Evolutionary conservation across 164 flowering plant genomes (phyloP), one percentile per base, ranked within the genome.

Genomic region (Stephania cephalantha): DNA sequence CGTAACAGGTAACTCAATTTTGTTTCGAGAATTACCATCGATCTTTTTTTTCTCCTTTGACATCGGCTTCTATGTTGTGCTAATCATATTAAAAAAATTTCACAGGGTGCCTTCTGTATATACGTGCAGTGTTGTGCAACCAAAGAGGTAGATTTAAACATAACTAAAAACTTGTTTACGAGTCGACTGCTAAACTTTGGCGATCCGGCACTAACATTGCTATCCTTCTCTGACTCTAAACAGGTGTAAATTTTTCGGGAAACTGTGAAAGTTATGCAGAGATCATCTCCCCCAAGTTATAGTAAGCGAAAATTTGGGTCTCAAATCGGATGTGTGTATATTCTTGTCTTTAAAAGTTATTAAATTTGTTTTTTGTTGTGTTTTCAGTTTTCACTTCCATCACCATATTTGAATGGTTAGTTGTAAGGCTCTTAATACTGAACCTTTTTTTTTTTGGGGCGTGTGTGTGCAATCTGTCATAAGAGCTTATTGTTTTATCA

Each of bases 231-330:
- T 31, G 13, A 31, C 46, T 68, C 71, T 18, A 63, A 63, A 75
- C 86, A 88, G 91, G 81, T 88, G 91, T 88, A 88, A 71, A 88
- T 87, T 84, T 83, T 67, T 77, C 80, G 88, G 79, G 76, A 75
- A 76, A 71, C 66, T 64, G 70, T 50, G 63, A 20, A 69, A 74
- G 68, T 69, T 75, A 67, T 76, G 75, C 69, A 77, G 50, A 76
- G 65, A 31, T 46, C 71, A 52, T 69, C 78, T 77, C 22, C 46
- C 77, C 45, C 53, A 2, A 17, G 67, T 31, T 72, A 35, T 46
- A 20, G 68, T 68, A 71, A 78, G 71, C 73, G 72, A 73, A 77
- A 64, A 74, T 46, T 52, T n/a, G 58, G 73, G 68, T 55, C 75
- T 35, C 72, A 9, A 68, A 65, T 64, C 35, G n/a, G 63, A 48